Evolutionary conservation across 768 basidiomycete genomes (phyloP), one percentile per base, ranked within the genome.

Genomic region (Boletus sp.): DNA sequence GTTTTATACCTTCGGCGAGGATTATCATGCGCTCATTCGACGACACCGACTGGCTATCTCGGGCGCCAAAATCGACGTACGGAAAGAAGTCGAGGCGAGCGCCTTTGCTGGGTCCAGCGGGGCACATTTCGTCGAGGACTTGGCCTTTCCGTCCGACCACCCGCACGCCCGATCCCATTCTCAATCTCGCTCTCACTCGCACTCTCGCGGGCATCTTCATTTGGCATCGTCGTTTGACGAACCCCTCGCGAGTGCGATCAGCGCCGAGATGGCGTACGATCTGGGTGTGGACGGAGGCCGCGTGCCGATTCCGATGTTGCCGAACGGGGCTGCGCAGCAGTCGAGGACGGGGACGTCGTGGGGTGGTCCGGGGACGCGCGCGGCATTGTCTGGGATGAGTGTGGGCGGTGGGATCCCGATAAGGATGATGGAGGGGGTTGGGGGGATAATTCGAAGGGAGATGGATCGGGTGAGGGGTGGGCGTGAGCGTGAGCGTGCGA

Each of bases 1-100:
- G 11, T 96, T 96, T 76, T 80, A 83, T 63, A 80, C 84, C 2
- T 79, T 93, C 1, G 83, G 84, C 12, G 84, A 87, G 59, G 86
- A 93, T 62, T 91, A 92, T 66, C 86, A 92, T 54, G 87, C 90
- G 0, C 81, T 90, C n/a, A 81, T 87, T 37, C 83, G 84, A 35
- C 78, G 80, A 4, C 83, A 82, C 58, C 81, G 83, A 52, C 77
- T 89, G 46, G 83, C 85, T 55, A 76, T 86, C 35, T 70, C 76
- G 1, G 83, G 81, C 1, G 48, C 65, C 37, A 84, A 82, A 78
- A 80, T 94, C 53, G 82, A 86, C 14, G 91, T 92, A 7, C 82
- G 90, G 17, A 80, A 78, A 49, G 83, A 89, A 49, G 87, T 94
- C 8, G 83, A 87, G 64, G 80, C 87, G 40, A 84, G 78, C 55